Base-by-base conservation (phyloP, 345 rosid species). In the Cardamine resedifolia region DNA sequence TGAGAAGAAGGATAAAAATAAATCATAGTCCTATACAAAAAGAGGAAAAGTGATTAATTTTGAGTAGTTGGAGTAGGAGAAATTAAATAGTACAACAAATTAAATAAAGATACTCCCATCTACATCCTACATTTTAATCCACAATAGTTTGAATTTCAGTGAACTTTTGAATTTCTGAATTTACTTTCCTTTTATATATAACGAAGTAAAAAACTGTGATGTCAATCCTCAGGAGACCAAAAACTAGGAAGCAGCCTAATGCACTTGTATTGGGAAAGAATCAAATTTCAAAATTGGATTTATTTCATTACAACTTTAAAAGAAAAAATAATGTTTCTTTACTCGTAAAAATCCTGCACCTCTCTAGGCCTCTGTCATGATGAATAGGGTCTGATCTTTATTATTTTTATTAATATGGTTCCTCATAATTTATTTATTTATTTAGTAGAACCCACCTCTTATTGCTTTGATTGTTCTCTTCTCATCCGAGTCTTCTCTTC, bases 171-270 rank as follows among this genome's bases (percentile, higher is more conserved):
- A 73, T 58, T 65, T 64, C 21, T 72, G 49, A 64, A 43, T 31
- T 66, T 63, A 19, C 24, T 57, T 57, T 57, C 77, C 59, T 8
- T 19, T 73, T 65, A 33, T 24, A 43, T 56, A 18, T 26, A 56
- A 57, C 48, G 44, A 57, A 34, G n/a, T n/a, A n/a, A n/a, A n/a
- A n/a, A 48, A 3, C 12, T 36, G 34, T 66, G 50, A n/a, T 73
- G 66, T 57, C 71, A 65, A 65, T 73, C 38, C 31, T 34, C 15
- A 57, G 77, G 77, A 73, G 77, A 73, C 77, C 77, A 55, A 19
- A 41, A 34, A 55, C 50, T 33, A 65, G 65, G 41, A 73, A 50
- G 47, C 58, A 47, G 27, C 16, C 49, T 31, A 56, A 27, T 45
- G 19, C 48, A 44, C 18, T 53, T 21, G 27, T 53, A 53, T 64